A percentile compares a stretch with the other conserved stretches of the same genome.
Conservation (phyloP, 164 flowering plant species). For the Platanus orientalis region DNA sequence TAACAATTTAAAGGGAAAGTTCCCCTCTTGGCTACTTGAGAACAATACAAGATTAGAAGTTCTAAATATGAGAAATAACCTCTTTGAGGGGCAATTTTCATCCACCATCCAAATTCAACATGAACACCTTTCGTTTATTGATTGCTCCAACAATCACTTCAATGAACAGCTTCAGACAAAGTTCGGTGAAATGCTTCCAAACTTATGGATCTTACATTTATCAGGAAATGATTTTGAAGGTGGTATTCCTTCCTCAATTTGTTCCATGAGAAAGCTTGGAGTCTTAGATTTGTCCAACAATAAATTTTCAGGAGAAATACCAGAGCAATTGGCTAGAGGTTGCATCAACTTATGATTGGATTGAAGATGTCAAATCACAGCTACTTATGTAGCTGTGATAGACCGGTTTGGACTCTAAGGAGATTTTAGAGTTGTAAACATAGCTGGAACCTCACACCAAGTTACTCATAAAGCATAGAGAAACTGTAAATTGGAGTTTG, state of each 20-base stretch:
- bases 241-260: constrained; percentile 4
- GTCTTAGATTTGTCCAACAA: not conserved
- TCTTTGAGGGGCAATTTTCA: not conserved
- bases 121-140: not conserved
- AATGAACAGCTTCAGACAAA: not conserved
- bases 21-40: too few relatives aligned
- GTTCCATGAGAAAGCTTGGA: not conserved
- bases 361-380: too few relatives aligned
- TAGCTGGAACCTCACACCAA: too few relatives aligned
- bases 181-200: not conserved
- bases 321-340: not conserved
- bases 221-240: constrained; percentile 4
- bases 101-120: not conserved
- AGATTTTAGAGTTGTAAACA: too few relatives aligned
- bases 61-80: not conserved
- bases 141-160: not conserved
- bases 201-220: not conserved
- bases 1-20: too few relatives aligned
- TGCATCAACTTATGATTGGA: not conserved
- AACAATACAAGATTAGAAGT: not conserved
- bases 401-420: too few relatives aligned
- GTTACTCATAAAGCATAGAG: too few relatives aligned
- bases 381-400: too few relatives aligned
- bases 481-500: too few relatives aligned
- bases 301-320: constrained; percentile 4